These are phyloP conservation scores for Fusarium sp. DNA, from an alignment of 2,329 filamentous ascomycete species.

Conservation along the genomic window DNA sequence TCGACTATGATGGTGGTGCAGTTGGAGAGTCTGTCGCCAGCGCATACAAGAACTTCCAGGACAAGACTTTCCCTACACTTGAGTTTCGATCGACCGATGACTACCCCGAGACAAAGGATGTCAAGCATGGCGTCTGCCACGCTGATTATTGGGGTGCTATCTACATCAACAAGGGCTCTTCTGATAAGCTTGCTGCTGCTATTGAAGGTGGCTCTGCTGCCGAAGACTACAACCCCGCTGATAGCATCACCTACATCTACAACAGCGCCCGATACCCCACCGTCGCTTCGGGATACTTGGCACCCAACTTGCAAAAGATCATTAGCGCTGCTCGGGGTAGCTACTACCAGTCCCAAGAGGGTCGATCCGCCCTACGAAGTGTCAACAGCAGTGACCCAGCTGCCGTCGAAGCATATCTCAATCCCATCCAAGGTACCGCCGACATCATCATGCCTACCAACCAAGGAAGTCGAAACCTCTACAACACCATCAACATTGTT, in stretches of 20 bases:
- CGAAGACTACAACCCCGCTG: conserved; percentile 43
- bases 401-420: conserved; percentile 44
- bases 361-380: conserved; percentile 25
- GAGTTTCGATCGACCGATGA: conserved; percentile 36
- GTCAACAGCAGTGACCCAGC: conserved; percentile 36
- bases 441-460: conserved; percentile 45
- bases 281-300: conserved; percentile 40
- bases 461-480: conserved; percentile 46
- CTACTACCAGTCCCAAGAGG: conserved; percentile 39
- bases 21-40: conserved; percentile 45
- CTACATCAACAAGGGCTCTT: conserved; percentile 45
- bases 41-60: conserved; percentile 46
- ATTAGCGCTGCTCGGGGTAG: conserved; percentile 35
- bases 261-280: conserved; percentile 49
- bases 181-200: conserved; percentile 42
- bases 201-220: conserved; percentile 36
- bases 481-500: conserved; percentile 52
- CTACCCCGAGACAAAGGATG: conserved; percentile 39
- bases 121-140: conserved; percentile 48
- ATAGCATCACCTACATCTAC: conserved; percentile 47
- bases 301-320: conserved; percentile 42
- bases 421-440: conserved; percentile 44
- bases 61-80: conserved; percentile 45
- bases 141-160: conserved; percentile 50
- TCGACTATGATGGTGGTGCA: conserved; percentile 45